Conservation (phyloP, 169 alveolate species). For the Theileria orientalis region DNA sequence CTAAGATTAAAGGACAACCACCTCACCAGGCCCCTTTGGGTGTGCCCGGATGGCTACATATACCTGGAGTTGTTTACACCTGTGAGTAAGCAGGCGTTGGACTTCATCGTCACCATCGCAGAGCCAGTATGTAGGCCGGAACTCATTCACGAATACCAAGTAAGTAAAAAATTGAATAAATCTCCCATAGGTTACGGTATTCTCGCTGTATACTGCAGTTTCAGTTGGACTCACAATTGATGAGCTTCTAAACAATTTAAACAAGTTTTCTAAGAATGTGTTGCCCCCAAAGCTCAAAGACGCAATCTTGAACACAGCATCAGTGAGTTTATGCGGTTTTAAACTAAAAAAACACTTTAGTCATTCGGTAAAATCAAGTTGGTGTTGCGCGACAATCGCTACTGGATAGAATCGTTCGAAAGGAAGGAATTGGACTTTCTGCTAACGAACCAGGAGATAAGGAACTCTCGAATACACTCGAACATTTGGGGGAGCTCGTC, state of each 20-base stretch:
- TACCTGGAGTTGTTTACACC: constrained; percentile 78
- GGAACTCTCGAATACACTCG: constrained; percentile 71
- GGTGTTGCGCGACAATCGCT: constrained; percentile 88
- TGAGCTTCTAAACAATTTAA: constrained; percentile 87
- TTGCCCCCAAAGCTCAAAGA: constrained; percentile 81
- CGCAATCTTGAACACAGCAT: constrained; percentile 82
- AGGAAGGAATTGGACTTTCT: constrained; percentile 81
- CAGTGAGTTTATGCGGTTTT: constrained; percentile 59
- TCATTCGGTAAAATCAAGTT: constrained; percentile 91
- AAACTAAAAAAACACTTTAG: constrained; percentile 11
- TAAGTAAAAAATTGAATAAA: background rate
- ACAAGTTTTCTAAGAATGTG: constrained; percentile 88
- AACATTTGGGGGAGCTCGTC: constrained; percentile 59
- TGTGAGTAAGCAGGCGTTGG: constrained; percentile 90
- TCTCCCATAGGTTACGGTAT: constrained; percentile 67
- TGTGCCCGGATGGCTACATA: constrained; percentile 85
- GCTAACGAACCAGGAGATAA: constrained; percentile 80
- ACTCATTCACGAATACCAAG: constrained; percentile 93
- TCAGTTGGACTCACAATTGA: constrained; percentile 92
- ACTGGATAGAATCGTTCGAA: constrained; percentile 89
- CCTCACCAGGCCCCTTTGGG: constrained; percentile 86
- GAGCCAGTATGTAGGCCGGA: constrained; percentile 97
- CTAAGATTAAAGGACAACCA: constrained; percentile 79
- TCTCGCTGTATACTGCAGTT: constrained; percentile 95
- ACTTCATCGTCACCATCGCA: constrained; percentile 95